Conservation (phyloP, 495 filamentous ascomycete species). For the Cudoniella acicularis region DNA sequence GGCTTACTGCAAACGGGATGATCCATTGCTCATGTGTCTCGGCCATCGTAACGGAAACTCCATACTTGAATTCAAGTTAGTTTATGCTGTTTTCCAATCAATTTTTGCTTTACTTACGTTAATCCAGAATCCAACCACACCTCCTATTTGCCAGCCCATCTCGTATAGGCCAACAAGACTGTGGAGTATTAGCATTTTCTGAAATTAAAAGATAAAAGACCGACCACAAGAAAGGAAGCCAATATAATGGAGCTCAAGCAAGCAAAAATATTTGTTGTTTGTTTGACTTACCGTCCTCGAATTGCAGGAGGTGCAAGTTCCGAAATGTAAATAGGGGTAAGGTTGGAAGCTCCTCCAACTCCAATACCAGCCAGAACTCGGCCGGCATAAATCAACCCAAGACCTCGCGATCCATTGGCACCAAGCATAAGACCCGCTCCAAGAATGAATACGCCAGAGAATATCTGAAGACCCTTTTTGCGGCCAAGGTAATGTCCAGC, state of each 20-base stretch:
- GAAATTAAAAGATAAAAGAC: no score
- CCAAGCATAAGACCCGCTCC: conserved; percentile 61
- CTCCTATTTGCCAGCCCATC: conserved; percentile 68
- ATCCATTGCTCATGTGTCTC: conserved; percentile 48
- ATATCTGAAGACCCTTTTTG: conserved; percentile 48
- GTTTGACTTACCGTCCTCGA: conserved; percentile 44
- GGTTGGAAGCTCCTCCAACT: conserved; percentile 33
- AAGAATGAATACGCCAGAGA: conserved; percentile 54
- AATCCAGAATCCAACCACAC: conserved; percentile 69
- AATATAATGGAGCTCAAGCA: no score
- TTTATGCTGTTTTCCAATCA: conserved; percentile 27
- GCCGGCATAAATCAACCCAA: conserved; percentile 35
- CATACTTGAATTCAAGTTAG: conserved; percentile 33
- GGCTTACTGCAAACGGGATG: conserved; percentile 52
- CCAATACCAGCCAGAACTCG: conserved; percentile 36
- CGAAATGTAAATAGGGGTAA: conserved; percentile 41
- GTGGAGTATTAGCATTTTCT: no score
- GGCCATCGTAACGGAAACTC: conserved; percentile 41
- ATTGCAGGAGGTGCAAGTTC: conserved; percentile 38
- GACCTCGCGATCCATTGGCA: conserved; percentile 45
- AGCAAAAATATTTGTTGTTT: no score
- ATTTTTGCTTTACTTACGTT: conserved; percentile 31
- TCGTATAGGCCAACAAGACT: conserved; percentile 43
- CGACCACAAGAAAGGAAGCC: no score
- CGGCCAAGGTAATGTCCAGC: conserved; percentile 55